Conservation (phyloP, 495 filamentous ascomycete species). For the Ramalina intermedia region DNA sequence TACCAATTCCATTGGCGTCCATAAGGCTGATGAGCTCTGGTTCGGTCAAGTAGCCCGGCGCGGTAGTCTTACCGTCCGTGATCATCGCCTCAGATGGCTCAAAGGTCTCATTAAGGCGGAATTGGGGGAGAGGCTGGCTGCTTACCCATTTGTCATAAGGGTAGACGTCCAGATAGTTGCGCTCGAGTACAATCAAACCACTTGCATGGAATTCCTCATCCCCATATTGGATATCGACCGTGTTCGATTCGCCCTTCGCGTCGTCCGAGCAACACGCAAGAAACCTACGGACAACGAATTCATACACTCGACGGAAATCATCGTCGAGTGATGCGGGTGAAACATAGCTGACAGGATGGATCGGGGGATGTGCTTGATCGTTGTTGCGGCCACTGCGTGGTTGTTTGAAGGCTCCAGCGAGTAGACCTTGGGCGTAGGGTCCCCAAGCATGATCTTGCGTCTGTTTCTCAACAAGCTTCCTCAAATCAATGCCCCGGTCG, state of each 20-base stretch:
- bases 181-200: constrained; percentile 72
- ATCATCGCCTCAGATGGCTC: constrained; percentile 82
- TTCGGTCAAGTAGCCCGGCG: constrained; percentile 82
- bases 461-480: constrained; percentile 70
- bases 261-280: constrained; percentile 94
- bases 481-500: constrained; percentile 77
- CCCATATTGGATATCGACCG: constrained; percentile 74
- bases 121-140: constrained; percentile 66
- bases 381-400: constrained; percentile 77
- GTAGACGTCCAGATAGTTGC: constrained; percentile 92
- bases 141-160: constrained; percentile 92
- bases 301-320: constrained; percentile 68
- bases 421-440: constrained; percentile 58
- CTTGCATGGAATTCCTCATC: constrained; percentile 66
- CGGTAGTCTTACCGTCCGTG: constrained; percentile 68
- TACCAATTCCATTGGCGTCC: constrained; percentile 97
- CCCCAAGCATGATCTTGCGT: constrained; percentile 64
- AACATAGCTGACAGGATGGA: constrained; percentile 80
- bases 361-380: constrained; percentile 93
- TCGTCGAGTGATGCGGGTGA: constrained; percentile 41
- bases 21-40: constrained; percentile 94
- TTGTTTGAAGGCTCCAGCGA: constrained; percentile 64
- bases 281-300: constrained; percentile 88
- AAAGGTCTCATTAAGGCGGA: constrained; percentile 63
- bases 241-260: constrained; percentile 68